Conservation (phyloP, 2,329 filamentous ascomycete species). For the Penicillium decumbens region DNA sequence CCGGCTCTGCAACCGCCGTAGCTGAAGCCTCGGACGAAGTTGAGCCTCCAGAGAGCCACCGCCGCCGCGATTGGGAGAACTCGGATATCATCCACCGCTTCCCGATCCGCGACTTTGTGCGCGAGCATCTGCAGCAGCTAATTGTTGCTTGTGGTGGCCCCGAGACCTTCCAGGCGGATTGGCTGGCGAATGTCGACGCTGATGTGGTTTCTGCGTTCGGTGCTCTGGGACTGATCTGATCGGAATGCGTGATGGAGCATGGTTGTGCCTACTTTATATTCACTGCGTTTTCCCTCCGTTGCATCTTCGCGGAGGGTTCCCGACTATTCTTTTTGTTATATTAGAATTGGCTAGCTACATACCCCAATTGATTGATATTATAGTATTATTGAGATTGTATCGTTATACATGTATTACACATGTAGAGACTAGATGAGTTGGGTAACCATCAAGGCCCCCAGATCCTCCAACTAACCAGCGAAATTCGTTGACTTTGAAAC, state of each 20-base stretch:
- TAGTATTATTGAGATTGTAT: background rate
- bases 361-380: constrained; percentile 15
- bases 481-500: background rate
- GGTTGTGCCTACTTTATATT: background rate
- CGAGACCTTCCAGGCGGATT: constrained; percentile 41
- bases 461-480: constrained; percentile 1
- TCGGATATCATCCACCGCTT: constrained; percentile 42
- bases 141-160: constrained; percentile 40
- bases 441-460: background rate
- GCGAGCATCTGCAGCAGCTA: constrained; percentile 39
- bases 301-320: background rate
- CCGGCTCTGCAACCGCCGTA: constrained; percentile 23
- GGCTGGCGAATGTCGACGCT: constrained; percentile 42
- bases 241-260: background rate
- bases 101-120: constrained; percentile 44
- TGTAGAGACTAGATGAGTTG: background rate
- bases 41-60: constrained; percentile 40
- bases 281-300: background rate
- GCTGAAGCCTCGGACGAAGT: constrained; percentile 32
- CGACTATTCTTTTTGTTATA: background rate
- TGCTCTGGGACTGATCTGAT: constrained; percentile 33
- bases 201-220: constrained; percentile 41
- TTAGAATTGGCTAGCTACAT: constrained; percentile 15
- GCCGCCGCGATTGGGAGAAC: constrained; percentile 39
- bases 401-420: background rate